phyloP scores from a whole-genome alignment of 805 yeast species.

The Saturnispora saitoi region DNA sequence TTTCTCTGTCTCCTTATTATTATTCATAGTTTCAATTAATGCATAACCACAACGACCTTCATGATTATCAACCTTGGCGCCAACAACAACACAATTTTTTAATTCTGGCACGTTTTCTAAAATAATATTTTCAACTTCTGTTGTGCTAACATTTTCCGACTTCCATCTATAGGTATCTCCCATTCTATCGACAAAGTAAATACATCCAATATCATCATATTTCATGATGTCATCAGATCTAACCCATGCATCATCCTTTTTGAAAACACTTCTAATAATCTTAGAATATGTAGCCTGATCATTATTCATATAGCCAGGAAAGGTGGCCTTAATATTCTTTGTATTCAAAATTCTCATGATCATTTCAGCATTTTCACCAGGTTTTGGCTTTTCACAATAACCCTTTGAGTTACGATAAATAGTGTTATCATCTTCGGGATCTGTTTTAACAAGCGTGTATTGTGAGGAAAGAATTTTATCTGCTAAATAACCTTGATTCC shows the following conservation, averaged over 20 bases:
- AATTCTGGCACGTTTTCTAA: slow-evolving; percentile 34
- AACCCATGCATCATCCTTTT: slow-evolving; percentile 85
- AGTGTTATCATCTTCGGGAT: slow-evolving; percentile 66
- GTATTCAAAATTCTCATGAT: slow-evolving; percentile 62
- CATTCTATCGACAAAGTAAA: slow-evolving; percentile 82
- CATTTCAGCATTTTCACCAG: slow-evolving; percentile 79
- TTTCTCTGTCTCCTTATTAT: slow-evolving; percentile 20
- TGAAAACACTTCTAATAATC: slow-evolving; percentile 62
- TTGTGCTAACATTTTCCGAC: slow-evolving; percentile 88
- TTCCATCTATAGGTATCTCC: slow-evolving; percentile 98
- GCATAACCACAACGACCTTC: slow-evolving; percentile 96
- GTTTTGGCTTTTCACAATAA: slow-evolving; percentile 42
- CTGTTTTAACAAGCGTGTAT: slow-evolving; percentile 63
- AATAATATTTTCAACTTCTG: slow-evolving; percentile 81
- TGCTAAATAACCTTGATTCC: slow-evolving; percentile 73
- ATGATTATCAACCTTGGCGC: slow-evolving; percentile 73
- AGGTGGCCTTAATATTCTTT: slow-evolving; percentile 58
- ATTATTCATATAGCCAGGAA: slow-evolving; percentile 86
- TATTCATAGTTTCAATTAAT: slow-evolving; percentile 43
- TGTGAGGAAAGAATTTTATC: slow-evolving; percentile 40
- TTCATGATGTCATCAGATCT: slow-evolving; percentile 79
- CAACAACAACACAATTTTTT: slow-evolving; percentile 77
- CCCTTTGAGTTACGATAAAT: slow-evolving; percentile 68
- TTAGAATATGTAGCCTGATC: slow-evolving; percentile 71
- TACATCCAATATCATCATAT: slow-evolving; percentile 56